These are phyloP conservation scores for Suhomyces anneliseae DNA, from an alignment of 1,139 yeast genomes.

Conservation along the genomic window DNA sequence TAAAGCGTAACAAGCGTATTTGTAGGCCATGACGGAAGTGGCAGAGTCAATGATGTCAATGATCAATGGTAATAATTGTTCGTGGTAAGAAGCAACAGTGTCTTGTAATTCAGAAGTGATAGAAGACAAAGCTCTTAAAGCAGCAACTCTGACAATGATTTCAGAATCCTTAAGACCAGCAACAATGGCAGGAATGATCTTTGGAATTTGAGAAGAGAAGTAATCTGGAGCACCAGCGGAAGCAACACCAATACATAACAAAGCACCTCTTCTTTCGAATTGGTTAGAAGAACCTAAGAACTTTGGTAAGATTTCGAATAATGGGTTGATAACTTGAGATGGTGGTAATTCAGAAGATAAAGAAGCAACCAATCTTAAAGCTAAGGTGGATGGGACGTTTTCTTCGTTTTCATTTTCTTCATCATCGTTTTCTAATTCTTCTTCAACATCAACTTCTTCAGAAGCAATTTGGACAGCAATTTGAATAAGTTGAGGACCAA, in stretches of 20 bases:
- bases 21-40: constrained; percentile 79
- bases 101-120: constrained; percentile 86
- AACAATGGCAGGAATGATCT: constrained; percentile 70
- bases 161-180: constrained; percentile 80
- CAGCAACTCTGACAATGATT: constrained; percentile 78
- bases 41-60: constrained; percentile 87
- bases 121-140: constrained; percentile 76
- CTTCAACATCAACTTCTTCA: constrained; percentile 73
- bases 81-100: constrained; percentile 78
- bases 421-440: constrained; percentile 73
- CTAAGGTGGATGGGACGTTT: constrained; percentile 74
- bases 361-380: constrained; percentile 76
- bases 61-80: constrained; percentile 77
- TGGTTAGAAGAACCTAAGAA: constrained; percentile 63
- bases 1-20: constrained; percentile 85
- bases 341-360: constrained; percentile 88
- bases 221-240: constrained; percentile 95
- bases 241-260: constrained; percentile 78
- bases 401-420: constrained; percentile 94
- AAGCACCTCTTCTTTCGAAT: constrained; percentile 85
- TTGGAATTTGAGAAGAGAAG: constrained; percentile 71
- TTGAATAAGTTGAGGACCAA: constrained; percentile 78
- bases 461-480: constrained; percentile 78
- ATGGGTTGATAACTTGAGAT: constrained; percentile 80
- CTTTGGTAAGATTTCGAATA: constrained; percentile 65